These are phyloP conservation scores for Toxicodendron radicans DNA, from an alignment of 345 rosid genomes.

Conservation along the genomic window DNA sequence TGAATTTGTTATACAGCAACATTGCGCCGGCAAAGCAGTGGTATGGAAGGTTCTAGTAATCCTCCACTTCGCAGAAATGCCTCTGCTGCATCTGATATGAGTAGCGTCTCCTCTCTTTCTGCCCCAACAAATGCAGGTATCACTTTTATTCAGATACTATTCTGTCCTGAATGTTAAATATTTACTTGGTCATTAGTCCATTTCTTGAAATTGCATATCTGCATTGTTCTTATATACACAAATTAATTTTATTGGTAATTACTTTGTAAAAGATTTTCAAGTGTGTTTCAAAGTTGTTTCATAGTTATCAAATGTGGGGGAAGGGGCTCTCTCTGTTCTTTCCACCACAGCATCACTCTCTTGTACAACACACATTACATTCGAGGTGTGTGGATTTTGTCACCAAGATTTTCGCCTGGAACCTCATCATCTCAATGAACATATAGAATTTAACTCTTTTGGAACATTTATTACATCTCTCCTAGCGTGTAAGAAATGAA, in stretches of 20 bases:
- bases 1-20: slow-evolving; percentile 43
- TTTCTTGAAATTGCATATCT: neutral
- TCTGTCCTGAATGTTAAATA: neutral
- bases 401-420: neutral
- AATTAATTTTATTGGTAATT: neutral
- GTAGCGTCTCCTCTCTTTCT: slow-evolving; percentile 52
- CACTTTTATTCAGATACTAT: slow-evolving; percentile 1
- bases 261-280: neutral
- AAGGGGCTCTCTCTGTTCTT: neutral
- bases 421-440: neutral
- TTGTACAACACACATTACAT: neutral
- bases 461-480: neutral
- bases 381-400: neutral
- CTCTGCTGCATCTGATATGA: slow-evolving; percentile 66
- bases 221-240: neutral
- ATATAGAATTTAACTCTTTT: neutral
- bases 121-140: slow-evolving; percentile 48
- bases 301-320: neutral
- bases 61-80: slow-evolving; percentile 63
- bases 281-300: neutral
- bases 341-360: neutral
- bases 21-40: slow-evolving; percentile 50
- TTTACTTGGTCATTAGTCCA: neutral
- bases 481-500: neutral
- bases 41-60: slow-evolving; percentile 43